Conservation (phyloP, 2,329 filamentous ascomycete species). For the Colletotrichum sidae region DNA sequence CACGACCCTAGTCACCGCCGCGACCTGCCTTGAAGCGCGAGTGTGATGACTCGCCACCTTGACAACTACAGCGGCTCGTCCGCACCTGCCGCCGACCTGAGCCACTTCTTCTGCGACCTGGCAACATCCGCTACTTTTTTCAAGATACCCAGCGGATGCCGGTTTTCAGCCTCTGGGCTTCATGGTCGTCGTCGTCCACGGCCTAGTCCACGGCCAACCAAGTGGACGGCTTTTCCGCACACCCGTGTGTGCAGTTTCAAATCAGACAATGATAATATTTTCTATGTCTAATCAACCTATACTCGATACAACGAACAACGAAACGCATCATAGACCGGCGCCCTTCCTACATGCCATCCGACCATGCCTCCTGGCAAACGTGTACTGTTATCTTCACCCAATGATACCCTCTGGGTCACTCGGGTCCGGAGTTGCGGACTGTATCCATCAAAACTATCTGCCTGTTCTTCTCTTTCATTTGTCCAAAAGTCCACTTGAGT, state of each 20-base stretch:
- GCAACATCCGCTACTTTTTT: conserved; percentile 36
- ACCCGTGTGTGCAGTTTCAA: conserved; percentile 24
- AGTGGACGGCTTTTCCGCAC: conserved; percentile 19
- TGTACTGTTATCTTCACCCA: conserved; percentile 22
- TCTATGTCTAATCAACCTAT: conserved; percentile 35
- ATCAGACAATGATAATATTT: conserved; percentile 38
- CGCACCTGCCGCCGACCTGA: conserved; percentile 11
- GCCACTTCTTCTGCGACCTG: conserved; percentile 27
- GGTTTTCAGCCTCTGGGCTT: conserved; percentile 14
- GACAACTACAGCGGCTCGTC: not conserved
- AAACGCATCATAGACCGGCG: conserved; percentile 36
- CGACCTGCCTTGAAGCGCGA: conserved; percentile 45
- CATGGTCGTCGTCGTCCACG: conserved; percentile 26
- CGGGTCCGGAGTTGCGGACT: conserved; percentile 29
- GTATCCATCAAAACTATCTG: conserved; percentile 28
- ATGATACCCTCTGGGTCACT: conserved; percentile 29
- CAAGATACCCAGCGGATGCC: conserved; percentile 37
- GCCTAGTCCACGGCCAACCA: not conserved
- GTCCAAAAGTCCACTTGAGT: conserved; percentile 27
- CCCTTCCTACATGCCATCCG: conserved; percentile 20
- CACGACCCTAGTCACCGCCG: conserved; percentile 58
- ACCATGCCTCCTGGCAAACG: conserved; percentile 19
- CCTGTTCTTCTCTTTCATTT: conserved; percentile 10
- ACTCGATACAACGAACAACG: conserved; percentile 28
- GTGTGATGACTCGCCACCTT: conserved; percentile 8